Base-by-base conservation (phyloP, 345 rosid species). In the Hirschfeldia incana region DNA sequence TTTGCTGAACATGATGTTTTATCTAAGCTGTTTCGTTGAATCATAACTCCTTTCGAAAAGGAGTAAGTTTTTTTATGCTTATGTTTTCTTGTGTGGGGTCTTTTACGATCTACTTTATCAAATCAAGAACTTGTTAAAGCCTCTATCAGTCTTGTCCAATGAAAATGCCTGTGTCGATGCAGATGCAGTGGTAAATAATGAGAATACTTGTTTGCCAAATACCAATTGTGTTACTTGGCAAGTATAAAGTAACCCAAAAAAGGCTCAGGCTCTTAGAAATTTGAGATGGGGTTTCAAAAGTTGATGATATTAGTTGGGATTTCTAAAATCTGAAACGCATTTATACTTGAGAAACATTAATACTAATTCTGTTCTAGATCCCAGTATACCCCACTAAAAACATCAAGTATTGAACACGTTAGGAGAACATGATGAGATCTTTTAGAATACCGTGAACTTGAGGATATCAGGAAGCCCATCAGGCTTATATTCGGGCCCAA, bases 1-100 rank as follows among this genome's bases (percentile, higher is more conserved):
- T 80, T 80, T 75, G 72, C 21, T 71, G 79, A 69, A 74, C 79
- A 80, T 32, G 30, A 80, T 32, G 30, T 39, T 75, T 73, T 44
- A 11, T 49, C 55, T 44, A 4, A 39, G 69, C 61, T 67, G 5
- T 64, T 71, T 66, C 10, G 30, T 67, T 62, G 55, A 79, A 78
- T 37, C 73, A 9, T 78, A 44, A 72, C 77, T 39, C 81, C 67
- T 78, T 16, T 51, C 1, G 17, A 5, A 21, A 76, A 49, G 55
- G 69, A 69, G 63, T 61, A 39, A 57, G 67, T 46, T 42, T 42
- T 69, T 70, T n/a, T 51, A 30, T 44, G 49, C 16, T 68, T 32
- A 27, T 33, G 39, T 34, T 63, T 62, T 2, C 46, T 12, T 36
- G 30, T 70, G 15, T 16, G 21, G n/a, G n/a, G n/a, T n/a, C n/a